phyloP scores from a whole-genome alignment of 768 basidiomycete species.

The Mycena galopus region DNA sequence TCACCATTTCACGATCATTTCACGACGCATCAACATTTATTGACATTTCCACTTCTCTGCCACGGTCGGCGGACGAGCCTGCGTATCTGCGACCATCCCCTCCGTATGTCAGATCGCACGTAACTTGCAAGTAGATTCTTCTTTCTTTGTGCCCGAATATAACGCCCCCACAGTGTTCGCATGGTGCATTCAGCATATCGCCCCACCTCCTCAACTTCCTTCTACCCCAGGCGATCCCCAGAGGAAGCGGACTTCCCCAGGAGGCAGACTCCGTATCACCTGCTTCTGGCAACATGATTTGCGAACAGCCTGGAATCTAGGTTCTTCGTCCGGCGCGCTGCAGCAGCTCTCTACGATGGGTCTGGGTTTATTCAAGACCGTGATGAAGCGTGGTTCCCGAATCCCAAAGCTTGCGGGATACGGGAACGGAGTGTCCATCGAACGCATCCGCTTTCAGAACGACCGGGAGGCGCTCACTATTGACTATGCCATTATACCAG shows the following conservation, averaged over 20 bases:
- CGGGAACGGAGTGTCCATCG: constrained; percentile 85
- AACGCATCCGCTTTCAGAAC: constrained; percentile 82
- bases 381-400: constrained; percentile 78
- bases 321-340: constrained; percentile 70
- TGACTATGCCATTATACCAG: constrained; percentile 87
- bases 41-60: constrained; percentile 94
- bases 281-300: constrained; percentile 98
- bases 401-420: constrained; percentile 84
- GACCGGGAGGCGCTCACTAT: constrained; percentile 86
- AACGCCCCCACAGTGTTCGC: constrained; percentile 72
- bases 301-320: constrained; percentile 87
- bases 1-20: constrained; percentile 91
- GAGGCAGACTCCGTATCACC: constrained; percentile 76
- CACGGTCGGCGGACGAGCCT: constrained; percentile 91
- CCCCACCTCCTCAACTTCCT: constrained; percentile 51
- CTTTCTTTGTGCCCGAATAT: constrained; percentile 29
- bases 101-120: constrained; percentile 91
- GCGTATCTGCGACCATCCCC: constrained; percentile 92
- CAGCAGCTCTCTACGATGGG: constrained; percentile 92
- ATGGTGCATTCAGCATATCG: constrained; percentile 89
- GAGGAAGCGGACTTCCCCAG: constrained; percentile 50
- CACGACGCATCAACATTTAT: constrained; percentile 86
- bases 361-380: constrained; percentile 85
- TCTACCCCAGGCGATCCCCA: constrained; percentile 41
- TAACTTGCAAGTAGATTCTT: constrained; percentile 66